Conservation (phyloP, 2,329 filamentous ascomycete species). For the Colletotrichum sp. region DNA sequence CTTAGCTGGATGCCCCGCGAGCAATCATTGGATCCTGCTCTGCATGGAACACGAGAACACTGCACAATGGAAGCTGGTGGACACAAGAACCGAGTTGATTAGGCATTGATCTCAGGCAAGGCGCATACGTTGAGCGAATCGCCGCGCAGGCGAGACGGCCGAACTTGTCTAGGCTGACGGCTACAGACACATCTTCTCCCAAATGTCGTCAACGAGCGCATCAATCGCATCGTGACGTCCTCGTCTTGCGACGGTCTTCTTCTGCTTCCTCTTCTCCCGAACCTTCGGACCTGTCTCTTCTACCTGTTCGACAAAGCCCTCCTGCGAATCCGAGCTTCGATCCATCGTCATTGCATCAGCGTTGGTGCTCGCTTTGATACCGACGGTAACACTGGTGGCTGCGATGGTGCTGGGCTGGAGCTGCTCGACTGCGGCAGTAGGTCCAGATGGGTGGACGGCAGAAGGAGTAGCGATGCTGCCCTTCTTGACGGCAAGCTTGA, state of each 20-base stretch:
- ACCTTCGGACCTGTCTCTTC: not conserved
- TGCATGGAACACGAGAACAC: not conserved
- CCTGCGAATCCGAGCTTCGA: not conserved
- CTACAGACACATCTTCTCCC: not conserved
- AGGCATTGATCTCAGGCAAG: not conserved
- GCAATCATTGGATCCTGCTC: not conserved
- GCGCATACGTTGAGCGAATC: not conserved
- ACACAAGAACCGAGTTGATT: not conserved
- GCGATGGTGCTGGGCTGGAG: not conserved
- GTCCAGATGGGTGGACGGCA: not conserved
- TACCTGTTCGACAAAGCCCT: not conserved
- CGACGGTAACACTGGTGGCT: not conserved
- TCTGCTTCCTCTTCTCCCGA: not conserved
- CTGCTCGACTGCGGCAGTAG: not conserved
- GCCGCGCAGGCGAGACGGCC: not conserved
- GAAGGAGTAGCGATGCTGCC: not conserved
- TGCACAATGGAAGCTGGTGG: not conserved
- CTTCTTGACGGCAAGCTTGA: not conserved
- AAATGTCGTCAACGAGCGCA: not conserved
- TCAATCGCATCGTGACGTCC: not conserved
- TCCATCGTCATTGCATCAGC: not conserved
- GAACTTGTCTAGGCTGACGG: not conserved
- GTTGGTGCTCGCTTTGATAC: not conserved
- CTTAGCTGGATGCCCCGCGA: not conserved
- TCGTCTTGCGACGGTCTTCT: not conserved